Percentiles rank a stretch among this genome's conserved stretches.
Evolutionary conservation across 345 rosid species (phyloP).

Genomic region (Gossypium australe): DNA sequence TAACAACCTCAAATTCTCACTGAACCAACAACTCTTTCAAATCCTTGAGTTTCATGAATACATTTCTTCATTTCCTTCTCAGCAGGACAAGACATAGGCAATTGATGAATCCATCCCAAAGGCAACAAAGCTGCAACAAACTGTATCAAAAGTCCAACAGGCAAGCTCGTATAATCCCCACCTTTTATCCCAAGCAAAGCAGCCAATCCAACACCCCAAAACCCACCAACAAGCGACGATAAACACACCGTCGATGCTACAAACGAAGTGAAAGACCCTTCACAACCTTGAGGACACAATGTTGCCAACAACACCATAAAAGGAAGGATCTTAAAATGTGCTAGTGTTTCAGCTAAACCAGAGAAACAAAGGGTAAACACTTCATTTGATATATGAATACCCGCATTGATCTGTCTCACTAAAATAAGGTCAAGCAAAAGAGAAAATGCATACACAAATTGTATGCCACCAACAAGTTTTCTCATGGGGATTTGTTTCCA

Average conservation of each 20-base stretch:
- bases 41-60: slow-evolving; percentile 44
- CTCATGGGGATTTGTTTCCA: slow-evolving; percentile 70
- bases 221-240: slow-evolving; percentile 66
- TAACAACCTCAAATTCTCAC: not conserved
- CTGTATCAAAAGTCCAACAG: slow-evolving; percentile 55
- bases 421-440: slow-evolving; percentile 75
- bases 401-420: slow-evolving; percentile 59
- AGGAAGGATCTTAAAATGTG: slow-evolving; percentile 82
- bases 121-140: slow-evolving; percentile 66
- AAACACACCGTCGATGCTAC: slow-evolving; percentile 64
- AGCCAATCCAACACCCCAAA: slow-evolving; percentile 67
- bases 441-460: slow-evolving; percentile 51
- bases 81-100: slow-evolving; percentile 43
- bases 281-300: slow-evolving; percentile 75
- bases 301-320: slow-evolving; percentile 54
- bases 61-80: slow-evolving; percentile 32
- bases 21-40: slow-evolving; percentile 33
- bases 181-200: slow-evolving; percentile 57
- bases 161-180: slow-evolving; percentile 51
- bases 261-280: slow-evolving; percentile 85
- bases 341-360: slow-evolving; percentile 66
- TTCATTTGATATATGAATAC: slow-evolving; percentile 58
- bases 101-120: slow-evolving; percentile 44
- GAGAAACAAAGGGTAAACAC: slow-evolving; percentile 60
- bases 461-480: slow-evolving; percentile 47